These are phyloP conservation scores for Apiospora pterosperma DNA, from an alignment of 2,329 filamentous ascomycete species.

Conservation along the genomic window DNA sequence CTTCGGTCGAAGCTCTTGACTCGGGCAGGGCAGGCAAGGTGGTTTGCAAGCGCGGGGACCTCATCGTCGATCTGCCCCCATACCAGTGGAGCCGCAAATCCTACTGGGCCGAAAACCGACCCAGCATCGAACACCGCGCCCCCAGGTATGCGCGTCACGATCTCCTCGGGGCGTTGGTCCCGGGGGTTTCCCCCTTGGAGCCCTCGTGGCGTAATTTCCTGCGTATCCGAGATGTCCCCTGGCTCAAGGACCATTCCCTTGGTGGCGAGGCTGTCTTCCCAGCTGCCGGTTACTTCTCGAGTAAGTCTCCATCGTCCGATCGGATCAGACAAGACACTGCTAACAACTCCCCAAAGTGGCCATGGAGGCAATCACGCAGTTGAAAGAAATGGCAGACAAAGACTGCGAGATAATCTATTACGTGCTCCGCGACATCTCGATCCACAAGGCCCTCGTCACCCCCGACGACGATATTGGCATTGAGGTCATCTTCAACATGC, in stretches of 20 bases:
- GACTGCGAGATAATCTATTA: slow-evolving; percentile 15
- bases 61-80: slow-evolving; percentile 24
- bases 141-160: slow-evolving; percentile 22
- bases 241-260: slow-evolving; percentile 18
- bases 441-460: slow-evolving; percentile 25
- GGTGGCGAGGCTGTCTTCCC: slow-evolving; percentile 17
- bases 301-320: not conserved
- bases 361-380: slow-evolving; percentile 17
- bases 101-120: slow-evolving; percentile 22
- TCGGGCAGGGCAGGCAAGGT: not conserved
- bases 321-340: not conserved
- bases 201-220: slow-evolving; percentile 22
- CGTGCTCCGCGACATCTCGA: slow-evolving; percentile 25
- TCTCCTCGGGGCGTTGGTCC: slow-evolving; percentile 16
- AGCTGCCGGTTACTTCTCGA: slow-evolving; percentile 17
- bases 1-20: slow-evolving; percentile 7
- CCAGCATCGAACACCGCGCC: slow-evolving; percentile 20
- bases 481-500: slow-evolving; percentile 23
- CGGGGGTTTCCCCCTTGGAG: slow-evolving; percentile 10
- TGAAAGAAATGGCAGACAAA: slow-evolving; percentile 10
- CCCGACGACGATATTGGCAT: slow-evolving; percentile 28
- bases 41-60: slow-evolving; percentile 7
- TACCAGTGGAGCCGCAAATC: slow-evolving; percentile 24
- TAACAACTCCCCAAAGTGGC: slow-evolving; percentile 9
- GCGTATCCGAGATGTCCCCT: slow-evolving; percentile 12